Evolutionary conservation across 2,329 filamentous ascomycete genomes (phyloP).

Genomic region (Lasiodiplodia citricola): DNA sequence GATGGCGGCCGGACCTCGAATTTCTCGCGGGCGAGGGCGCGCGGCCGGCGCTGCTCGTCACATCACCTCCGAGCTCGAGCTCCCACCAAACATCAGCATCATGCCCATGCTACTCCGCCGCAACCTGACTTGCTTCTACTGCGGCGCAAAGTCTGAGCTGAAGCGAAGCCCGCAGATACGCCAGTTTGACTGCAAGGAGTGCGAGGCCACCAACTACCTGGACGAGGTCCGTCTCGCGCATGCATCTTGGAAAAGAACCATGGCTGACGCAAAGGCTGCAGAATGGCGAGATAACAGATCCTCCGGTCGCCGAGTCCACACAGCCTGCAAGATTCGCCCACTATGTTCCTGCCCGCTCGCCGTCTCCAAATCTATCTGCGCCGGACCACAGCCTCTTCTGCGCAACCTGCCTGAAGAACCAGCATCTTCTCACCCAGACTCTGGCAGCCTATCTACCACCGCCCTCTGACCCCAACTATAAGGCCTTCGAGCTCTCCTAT

Average conservation of each 20-base stretch:
- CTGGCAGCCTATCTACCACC: constrained; percentile 80
- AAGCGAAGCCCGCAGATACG: constrained; percentile 63
- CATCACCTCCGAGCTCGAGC: constrained; percentile 22
- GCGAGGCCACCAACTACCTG: constrained; percentile 86
- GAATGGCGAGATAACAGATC: constrained; percentile 89
- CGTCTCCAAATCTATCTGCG: constrained; percentile 35
- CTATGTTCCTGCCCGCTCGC: constrained; percentile 47
- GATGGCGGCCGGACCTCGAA: constrained; percentile 12
- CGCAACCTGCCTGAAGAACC: constrained; percentile 83
- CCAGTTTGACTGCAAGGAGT: constrained; percentile 76
- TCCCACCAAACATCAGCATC: constrained; percentile 18
- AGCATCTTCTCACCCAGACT: constrained; percentile 76
- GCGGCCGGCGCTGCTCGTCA: constrained; percentile 8
- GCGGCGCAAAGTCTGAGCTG: constrained; percentile 69
- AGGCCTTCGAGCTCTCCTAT: constrained; percentile 69
- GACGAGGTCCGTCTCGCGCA: constrained; percentile 69
- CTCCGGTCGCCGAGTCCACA: constrained; percentile 68
- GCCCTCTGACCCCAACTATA: constrained; percentile 69
- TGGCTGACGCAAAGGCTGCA: constrained; percentile 46
- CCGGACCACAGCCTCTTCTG: constrained; percentile 64
- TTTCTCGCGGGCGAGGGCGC: constrained; percentile 8
- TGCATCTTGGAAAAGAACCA: background rate
- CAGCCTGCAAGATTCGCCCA: constrained; percentile 54
- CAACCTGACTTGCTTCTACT: constrained; percentile 36
- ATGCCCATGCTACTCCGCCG: constrained; percentile 42